These are phyloP conservation scores for Dipteronia dyeriana DNA, from an alignment of 345 rosid genomes.

Conservation along the genomic window DNA sequence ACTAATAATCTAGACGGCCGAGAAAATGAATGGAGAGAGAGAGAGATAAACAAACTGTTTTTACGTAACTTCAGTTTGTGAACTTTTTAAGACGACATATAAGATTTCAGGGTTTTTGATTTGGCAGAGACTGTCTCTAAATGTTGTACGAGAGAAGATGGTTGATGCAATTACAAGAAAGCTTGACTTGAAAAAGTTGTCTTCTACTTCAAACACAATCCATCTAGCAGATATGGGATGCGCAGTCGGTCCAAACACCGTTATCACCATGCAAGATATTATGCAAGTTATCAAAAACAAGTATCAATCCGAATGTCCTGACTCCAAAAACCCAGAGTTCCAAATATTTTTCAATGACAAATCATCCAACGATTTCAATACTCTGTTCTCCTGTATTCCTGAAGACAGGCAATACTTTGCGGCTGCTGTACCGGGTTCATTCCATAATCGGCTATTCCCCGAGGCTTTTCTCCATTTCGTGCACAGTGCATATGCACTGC, in stretches of 20 bases:
- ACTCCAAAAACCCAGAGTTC: conserved; percentile 37
- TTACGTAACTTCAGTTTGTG: not conserved
- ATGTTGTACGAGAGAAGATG: conserved; percentile 40
- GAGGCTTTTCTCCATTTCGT: conserved; percentile 34
- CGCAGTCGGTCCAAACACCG: conserved; percentile 67
- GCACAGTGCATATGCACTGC: conserved; percentile 36
- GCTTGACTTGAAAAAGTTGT: conserved; percentile 40
- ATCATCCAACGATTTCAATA: conserved; percentile 55
- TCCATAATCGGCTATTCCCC: conserved; percentile 41
- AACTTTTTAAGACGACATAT: too few species aligned
- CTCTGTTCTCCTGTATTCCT: conserved; percentile 49
- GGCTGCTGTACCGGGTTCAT: conserved; percentile 50
- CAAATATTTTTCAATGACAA: conserved; percentile 55
- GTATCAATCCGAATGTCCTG: conserved; percentile 22
- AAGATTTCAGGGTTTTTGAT: too few species aligned
- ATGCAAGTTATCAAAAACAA: conserved; percentile 34
- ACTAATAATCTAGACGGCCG: too few species aligned
- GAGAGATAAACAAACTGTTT: not conserved
- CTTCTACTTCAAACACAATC: conserved; percentile 36
- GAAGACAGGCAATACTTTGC: conserved; percentile 34
- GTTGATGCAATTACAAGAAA: conserved; percentile 42
- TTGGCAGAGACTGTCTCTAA: conserved; percentile 41
- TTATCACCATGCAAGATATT: conserved; percentile 43
- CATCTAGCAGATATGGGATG: conserved; percentile 68
- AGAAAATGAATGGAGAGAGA: not conserved